Conservation (phyloP, 768 basidiomycete genomes). For the Xerocomus potaroensis region DNA sequence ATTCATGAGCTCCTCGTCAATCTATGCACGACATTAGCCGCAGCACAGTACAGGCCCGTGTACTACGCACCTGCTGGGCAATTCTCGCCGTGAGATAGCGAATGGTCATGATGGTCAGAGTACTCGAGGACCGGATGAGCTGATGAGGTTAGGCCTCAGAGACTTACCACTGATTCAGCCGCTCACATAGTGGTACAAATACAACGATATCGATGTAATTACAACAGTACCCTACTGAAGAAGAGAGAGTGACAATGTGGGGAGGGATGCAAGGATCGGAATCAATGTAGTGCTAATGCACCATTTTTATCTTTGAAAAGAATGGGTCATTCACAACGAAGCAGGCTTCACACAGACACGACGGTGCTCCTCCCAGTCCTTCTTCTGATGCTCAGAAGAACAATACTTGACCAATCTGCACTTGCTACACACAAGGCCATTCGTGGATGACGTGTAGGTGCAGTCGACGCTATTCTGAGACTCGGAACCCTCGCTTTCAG, state of each 20-base stretch:
- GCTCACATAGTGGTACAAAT: slow-evolving; percentile 1
- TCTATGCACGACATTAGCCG: slow-evolving; percentile 41
- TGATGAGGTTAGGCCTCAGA: not conserved
- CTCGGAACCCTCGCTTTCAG: slow-evolving; percentile 43
- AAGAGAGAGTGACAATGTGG: too few species aligned
- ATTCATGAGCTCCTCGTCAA: slow-evolving; percentile 94
- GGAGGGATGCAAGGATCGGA: too few species aligned
- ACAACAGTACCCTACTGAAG: slow-evolving; percentile 4
- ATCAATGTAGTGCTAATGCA: too few species aligned
- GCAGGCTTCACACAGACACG: slow-evolving; percentile 54
- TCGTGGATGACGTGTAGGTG: slow-evolving; percentile 25
- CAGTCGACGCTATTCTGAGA: slow-evolving; percentile 42
- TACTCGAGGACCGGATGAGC: too few species aligned
- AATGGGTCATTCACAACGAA: slow-evolving; percentile 10
- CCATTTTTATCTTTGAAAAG: not conserved
- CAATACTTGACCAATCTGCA: slow-evolving; percentile 79
- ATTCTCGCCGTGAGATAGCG: slow-evolving; percentile 67
- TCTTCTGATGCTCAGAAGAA: slow-evolving; percentile 66
- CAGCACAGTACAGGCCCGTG: not conserved
- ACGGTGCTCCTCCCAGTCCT: slow-evolving; percentile 76
- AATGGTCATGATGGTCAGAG: slow-evolving; percentile 42
- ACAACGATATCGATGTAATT: slow-evolving; percentile 1
- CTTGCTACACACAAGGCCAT: slow-evolving; percentile 67
- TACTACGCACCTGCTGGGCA: slow-evolving; percentile 61
- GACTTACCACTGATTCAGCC: not conserved